Conservation (phyloP, 768 basidiomycete species). For the Amanita muscaria region DNA sequence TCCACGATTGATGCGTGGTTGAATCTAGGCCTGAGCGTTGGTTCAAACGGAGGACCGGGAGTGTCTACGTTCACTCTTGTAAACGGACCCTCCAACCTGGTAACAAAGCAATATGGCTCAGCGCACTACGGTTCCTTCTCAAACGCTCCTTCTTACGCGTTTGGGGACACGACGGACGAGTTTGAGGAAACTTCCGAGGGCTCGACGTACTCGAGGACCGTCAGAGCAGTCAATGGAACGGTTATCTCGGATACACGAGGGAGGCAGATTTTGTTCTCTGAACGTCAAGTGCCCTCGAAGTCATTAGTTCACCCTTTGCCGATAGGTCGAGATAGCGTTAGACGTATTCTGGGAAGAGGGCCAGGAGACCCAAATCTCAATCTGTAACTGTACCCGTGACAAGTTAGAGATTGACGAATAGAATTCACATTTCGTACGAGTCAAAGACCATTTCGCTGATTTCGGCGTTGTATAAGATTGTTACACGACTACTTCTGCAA, state of each 20-base stretch:
- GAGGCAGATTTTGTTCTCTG: background rate
- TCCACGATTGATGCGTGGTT: background rate
- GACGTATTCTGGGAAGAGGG: background rate
- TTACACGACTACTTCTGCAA: too few species aligned
- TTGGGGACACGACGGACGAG: background rate
- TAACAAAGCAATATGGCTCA: background rate
- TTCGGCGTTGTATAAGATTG: too few species aligned
- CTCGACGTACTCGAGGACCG: background rate
- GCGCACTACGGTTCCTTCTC: background rate
- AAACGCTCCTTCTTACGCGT: background rate
- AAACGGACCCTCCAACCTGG: background rate
- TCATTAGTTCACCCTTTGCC: background rate
- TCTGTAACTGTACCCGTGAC: too few species aligned
- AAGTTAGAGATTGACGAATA: too few species aligned
- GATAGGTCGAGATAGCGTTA: background rate
- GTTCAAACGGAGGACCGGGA: background rate
- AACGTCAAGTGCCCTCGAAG: background rate
- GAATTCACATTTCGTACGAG: too few species aligned
- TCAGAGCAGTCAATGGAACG: conserved; percentile 1
- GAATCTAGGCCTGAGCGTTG: background rate
- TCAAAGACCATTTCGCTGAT: too few species aligned
- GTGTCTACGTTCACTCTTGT: conserved; percentile 4
- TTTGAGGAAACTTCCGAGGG: conserved; percentile 1
- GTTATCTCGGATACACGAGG: background rate
- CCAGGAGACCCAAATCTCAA: too few species aligned